Evolutionary conservation across 257 asterid genomes (phyloP), one percentile per base, ranked within the genome.

Genomic region (Handroanthus guayacan): DNA sequence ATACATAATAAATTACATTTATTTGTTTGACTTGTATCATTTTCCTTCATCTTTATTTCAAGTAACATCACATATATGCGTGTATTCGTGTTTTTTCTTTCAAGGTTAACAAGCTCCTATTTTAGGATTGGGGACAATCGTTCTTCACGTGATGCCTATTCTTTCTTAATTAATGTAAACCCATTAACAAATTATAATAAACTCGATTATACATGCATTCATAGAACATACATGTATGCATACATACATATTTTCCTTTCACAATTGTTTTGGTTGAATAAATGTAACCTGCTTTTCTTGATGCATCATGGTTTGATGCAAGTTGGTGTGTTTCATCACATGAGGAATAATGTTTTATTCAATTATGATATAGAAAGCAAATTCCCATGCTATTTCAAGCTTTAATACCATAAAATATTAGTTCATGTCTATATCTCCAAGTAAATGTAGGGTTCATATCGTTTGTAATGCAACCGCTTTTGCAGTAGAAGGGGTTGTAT

Each of bases 401-500:
- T 77, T 17, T 62, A 18, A 57, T 69, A 5, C 60, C 25, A 45
- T 63, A 51, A 60, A 14, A 17, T 31, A 55, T 62, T 4, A 58
- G 8, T 41, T 50, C 74, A 6, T 66, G 37, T 7, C 45, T 72
- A 13, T 64, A 47, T 78, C 52, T 37, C 71, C 25, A 36, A 69
- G 36, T 65, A 44, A 62, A 62, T 55, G 38, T 67, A 57, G 14
- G 44, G 14, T 76, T 20, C 54, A 47, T 55, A 8, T 17, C 78
- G 69, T 71, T 31, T 48, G 47, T 75, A 20, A 74, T 84, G 85
- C 92, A 93, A 97, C 96, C 97, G n/a, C 82, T 89, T 76, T 94
- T 97, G 16, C 99, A 94, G 81, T 80, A 79, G 82, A 94, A 92
- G 82, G 31, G 90, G 97, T 56, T 92, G 92, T 78, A 85, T 94